These are phyloP conservation scores for Davidsoniella neocaledoniae DNA, from an alignment of 2,329 filamentous ascomycete species.

Conservation along the genomic window DNA sequence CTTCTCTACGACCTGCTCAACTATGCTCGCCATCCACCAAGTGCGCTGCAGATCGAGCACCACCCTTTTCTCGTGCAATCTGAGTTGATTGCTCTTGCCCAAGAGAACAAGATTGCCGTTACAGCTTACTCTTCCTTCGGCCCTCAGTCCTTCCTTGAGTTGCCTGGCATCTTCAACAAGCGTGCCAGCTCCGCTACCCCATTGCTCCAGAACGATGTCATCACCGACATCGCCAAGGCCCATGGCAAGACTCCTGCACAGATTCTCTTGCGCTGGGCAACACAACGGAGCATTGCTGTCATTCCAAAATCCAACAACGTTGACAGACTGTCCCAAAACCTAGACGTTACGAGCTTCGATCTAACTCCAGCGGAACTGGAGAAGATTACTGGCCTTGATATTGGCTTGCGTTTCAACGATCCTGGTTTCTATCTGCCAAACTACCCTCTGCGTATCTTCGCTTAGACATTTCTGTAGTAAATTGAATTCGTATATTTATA, in stretches of 20 bases:
- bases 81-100: constrained; percentile 51
- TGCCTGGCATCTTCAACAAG: constrained; percentile 25
- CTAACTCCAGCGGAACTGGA: constrained; percentile 49
- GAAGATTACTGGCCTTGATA: constrained; percentile 47
- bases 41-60: constrained; percentile 75
- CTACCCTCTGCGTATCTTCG: constrained; percentile 36
- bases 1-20: constrained; percentile 64
- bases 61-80: constrained; percentile 74
- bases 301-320: constrained; percentile 58
- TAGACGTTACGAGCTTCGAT: constrained; percentile 50
- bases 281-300: constrained; percentile 63
- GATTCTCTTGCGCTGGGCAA: constrained; percentile 74
- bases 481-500: too few relatives aligned
- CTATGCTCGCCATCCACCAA: constrained; percentile 57
- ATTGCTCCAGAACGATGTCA: constrained; percentile 51
- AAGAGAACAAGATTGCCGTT: constrained; percentile 52
- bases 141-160: constrained; percentile 61
- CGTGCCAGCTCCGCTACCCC: constrained; percentile 42
- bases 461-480: constrained; percentile 17
- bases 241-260: constrained; percentile 60
- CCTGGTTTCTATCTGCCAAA: constrained; percentile 24
- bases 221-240: constrained; percentile 51
- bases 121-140: constrained; percentile 79
- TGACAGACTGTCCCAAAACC: constrained; percentile 43
- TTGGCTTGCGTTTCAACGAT: constrained; percentile 59